A percentile compares a stretch with the other conserved stretches of the same genome.
Conservation (phyloP, 768 basidiomycete genomes). For the Rossbeevera mucosa region DNA sequence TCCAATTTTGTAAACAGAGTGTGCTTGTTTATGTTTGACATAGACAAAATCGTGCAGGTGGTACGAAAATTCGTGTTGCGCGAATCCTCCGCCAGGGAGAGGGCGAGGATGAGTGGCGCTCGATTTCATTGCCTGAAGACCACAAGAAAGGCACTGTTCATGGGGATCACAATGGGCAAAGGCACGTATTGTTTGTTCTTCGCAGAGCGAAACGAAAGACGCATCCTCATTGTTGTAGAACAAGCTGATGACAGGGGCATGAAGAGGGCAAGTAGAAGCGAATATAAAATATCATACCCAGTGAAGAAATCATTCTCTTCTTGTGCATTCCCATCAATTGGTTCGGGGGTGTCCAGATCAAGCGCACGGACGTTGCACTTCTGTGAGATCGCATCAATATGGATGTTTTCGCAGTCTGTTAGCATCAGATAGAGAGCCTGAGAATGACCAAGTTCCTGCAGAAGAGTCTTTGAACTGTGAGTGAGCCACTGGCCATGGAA, state of each 20-base stretch:
- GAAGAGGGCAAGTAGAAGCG: background rate
- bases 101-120: conserved; percentile 21
- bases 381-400: conserved; percentile 51
- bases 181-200: conserved; percentile 26
- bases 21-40: conserved; percentile 33
- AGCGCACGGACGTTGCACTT: conserved; percentile 51
- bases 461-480: conserved; percentile 58
- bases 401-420: conserved; percentile 51
- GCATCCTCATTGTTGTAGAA: conserved; percentile 47
- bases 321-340: conserved; percentile 37
- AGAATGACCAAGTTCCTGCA: conserved; percentile 65
- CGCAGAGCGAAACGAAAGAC: conserved; percentile 44
- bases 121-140: conserved; percentile 28
- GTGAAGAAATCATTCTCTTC: conserved; percentile 52
- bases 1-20: conserved; percentile 43
- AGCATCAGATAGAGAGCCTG: conserved; percentile 52
- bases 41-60: conserved; percentile 64
- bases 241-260: conserved; percentile 33
- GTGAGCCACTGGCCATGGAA: conserved; percentile 72
- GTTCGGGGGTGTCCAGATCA: conserved; percentile 41
- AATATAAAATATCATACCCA: conserved; percentile 36
- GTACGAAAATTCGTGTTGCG: conserved; percentile 43
- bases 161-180: conserved; percentile 30
- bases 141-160: conserved; percentile 50
- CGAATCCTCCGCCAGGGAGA: conserved; percentile 33